phyloP scores from a whole-genome alignment of 2,329 filamentous ascomycete species.

The Harringtonia aguacate region DNA sequence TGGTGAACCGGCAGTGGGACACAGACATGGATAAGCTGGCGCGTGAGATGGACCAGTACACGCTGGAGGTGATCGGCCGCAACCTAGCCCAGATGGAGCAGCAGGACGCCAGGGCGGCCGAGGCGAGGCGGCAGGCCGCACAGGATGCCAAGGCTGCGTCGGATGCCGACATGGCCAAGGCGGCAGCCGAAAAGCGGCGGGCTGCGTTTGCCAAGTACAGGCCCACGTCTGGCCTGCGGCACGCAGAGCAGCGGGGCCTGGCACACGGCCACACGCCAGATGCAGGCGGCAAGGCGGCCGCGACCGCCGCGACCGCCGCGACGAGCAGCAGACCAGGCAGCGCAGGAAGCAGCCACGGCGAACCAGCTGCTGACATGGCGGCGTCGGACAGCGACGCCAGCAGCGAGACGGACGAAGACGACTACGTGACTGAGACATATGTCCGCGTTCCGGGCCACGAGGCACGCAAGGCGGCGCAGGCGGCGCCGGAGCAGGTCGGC shows the following conservation, averaged over 20 bases:
- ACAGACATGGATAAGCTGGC: conserved; percentile 39
- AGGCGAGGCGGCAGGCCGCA: conserved; percentile 11
- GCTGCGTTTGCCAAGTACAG: conserved; percentile 11
- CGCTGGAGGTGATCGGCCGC: conserved; percentile 45
- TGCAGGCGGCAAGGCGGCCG: too few relatives aligned
- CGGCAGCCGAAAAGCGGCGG: conserved; percentile 6
- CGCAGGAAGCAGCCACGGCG: too few relatives aligned
- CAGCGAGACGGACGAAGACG: conserved; percentile 28
- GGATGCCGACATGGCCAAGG: background rate
- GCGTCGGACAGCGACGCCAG: background rate
- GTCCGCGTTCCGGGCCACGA: conserved; percentile 42
- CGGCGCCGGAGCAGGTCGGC: conserved; percentile 39
- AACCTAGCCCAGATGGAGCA: conserved; percentile 39
- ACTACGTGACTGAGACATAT: conserved; percentile 56
- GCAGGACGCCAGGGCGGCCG: conserved; percentile 12
- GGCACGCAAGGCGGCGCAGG: conserved; percentile 26
- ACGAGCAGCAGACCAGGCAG: too few relatives aligned
- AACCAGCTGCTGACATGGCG: conserved; percentile 23
- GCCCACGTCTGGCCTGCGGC: conserved; percentile 5
- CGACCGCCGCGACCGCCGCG: too few relatives aligned
- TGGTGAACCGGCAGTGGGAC: conserved; percentile 15
- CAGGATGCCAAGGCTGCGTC: background rate
- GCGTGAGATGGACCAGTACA: conserved; percentile 47
- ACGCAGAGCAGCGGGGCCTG: conserved; percentile 10
- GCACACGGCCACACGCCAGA: conserved; percentile 12